Conservation (phyloP, 768 basidiomycete species). For the Leccinum pellstonianum region DNA sequence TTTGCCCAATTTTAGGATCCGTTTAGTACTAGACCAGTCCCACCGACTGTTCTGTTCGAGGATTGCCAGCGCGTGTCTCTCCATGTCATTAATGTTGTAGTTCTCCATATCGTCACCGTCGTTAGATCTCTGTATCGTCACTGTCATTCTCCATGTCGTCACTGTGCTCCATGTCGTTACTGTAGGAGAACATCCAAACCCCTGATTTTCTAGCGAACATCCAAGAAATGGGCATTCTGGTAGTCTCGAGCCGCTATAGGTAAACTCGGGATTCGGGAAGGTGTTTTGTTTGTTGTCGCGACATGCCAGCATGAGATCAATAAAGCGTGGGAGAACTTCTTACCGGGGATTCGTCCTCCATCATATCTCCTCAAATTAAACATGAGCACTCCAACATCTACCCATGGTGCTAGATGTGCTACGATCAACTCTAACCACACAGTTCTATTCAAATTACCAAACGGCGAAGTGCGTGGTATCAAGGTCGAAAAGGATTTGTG, state of each 20-base stretch:
- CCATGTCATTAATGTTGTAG: neutral
- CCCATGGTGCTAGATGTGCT: slow-evolving; percentile 14
- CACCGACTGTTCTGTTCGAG: neutral
- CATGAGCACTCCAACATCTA: slow-evolving; percentile 18
- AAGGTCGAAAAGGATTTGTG: slow-evolving; percentile 74
- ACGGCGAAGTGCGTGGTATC: slow-evolving; percentile 71
- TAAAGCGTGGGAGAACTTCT: too few relatives aligned
- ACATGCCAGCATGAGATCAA: too few relatives aligned
- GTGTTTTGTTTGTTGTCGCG: too few relatives aligned
- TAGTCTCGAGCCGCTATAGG: too few relatives aligned
- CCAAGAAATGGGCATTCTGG: too few relatives aligned
- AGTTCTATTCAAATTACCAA: slow-evolving; percentile 79
- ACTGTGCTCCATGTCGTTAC: too few relatives aligned
- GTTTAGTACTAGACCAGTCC: neutral
- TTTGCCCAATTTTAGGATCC: neutral
- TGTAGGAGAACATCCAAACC: too few relatives aligned
- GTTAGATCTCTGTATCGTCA: too few relatives aligned
- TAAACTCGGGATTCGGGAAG: too few relatives aligned
- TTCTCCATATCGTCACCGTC: too few relatives aligned
- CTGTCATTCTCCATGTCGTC: too few relatives aligned
- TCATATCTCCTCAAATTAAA: neutral
- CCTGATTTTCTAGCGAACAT: too few relatives aligned
- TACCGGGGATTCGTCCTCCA: neutral
- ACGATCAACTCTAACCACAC: slow-evolving; percentile 67
- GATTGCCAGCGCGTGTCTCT: neutral